phyloP scores from a whole-genome alignment of 2,329 filamentous ascomycete species.

The Pezicula carpinea region DNA sequence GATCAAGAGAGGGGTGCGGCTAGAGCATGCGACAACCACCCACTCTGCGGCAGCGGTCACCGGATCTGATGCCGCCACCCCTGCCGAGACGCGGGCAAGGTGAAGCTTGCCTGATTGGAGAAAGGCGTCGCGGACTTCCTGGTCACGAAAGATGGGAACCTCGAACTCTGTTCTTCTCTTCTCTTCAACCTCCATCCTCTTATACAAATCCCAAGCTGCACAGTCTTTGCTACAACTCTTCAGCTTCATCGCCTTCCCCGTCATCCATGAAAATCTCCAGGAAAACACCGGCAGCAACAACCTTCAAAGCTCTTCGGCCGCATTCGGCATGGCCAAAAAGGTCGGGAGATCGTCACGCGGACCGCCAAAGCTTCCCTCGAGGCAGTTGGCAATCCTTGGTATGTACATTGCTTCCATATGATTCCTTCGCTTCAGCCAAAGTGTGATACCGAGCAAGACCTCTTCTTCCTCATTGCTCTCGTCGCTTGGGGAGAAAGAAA shows the following conservation, averaged over 20 bases:
- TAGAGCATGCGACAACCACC: too few species aligned
- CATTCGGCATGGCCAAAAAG: constrained; percentile 15
- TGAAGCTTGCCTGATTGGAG: too few species aligned
- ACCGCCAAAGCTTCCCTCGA: constrained; percentile 62
- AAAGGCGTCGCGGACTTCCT: not conserved
- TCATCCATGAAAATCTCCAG: constrained; percentile 14
- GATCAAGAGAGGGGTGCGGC: too few species aligned
- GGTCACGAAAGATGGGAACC: not conserved
- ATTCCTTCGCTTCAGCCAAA: too few species aligned
- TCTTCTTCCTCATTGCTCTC: too few species aligned
- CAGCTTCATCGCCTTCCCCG: not conserved
- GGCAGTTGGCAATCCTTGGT: constrained; percentile 77
- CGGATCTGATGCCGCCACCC: too few species aligned
- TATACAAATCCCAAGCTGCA: not conserved
- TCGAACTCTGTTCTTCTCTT: too few species aligned
- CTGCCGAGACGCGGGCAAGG: too few species aligned
- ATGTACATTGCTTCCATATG: constrained; percentile 31
- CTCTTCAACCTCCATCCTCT: too few species aligned
- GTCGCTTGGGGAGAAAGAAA: too few species aligned
- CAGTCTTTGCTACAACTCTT: not conserved
- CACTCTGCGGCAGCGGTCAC: too few species aligned
- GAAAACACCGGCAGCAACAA: constrained; percentile 6
- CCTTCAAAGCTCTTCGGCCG: constrained; percentile 11
- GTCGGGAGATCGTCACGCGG: constrained; percentile 22
- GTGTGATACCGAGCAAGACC: too few species aligned